phyloP scores from a whole-genome alignment of 257 asterid genomes.

The Solanum pinnatisectum region DNA sequence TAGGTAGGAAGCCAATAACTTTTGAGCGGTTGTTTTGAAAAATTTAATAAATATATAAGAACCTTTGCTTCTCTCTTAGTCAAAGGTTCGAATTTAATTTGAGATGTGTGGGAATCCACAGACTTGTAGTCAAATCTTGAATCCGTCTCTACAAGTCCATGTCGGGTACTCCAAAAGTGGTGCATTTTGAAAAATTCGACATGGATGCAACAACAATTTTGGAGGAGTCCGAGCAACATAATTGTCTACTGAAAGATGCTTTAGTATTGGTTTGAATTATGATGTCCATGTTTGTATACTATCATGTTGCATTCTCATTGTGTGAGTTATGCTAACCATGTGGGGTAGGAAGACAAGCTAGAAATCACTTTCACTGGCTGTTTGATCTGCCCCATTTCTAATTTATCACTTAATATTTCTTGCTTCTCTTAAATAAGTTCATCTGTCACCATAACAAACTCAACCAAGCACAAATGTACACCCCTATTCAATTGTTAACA shows the following conservation, averaged over 20 bases:
- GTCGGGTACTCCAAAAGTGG: too few relatives aligned
- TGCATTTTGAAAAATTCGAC: too few relatives aligned
- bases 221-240: not conserved
- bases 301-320: not conserved
- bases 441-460: not conserved
- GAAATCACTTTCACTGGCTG: not conserved
- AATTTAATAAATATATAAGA: not conserved
- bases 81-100: too few relatives aligned
- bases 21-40: too few relatives aligned
- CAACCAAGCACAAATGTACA: not conserved
- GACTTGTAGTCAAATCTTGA: not conserved
- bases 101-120: not conserved
- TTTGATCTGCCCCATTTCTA: not conserved
- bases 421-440: not conserved
- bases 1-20: too few relatives aligned
- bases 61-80: not conserved
- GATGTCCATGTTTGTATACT: not conserved
- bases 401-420: not conserved
- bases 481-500: not conserved
- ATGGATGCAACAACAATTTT: too few relatives aligned
- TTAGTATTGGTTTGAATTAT: not conserved
- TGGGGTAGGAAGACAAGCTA: not conserved
- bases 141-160: rapidly evolving
- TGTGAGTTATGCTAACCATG: not conserved
- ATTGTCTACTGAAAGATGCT: not conserved